These are phyloP conservation scores for Maudiozyma pseudohumilis DNA, from an alignment of 805 yeast genomes.

Conservation along the genomic window DNA sequence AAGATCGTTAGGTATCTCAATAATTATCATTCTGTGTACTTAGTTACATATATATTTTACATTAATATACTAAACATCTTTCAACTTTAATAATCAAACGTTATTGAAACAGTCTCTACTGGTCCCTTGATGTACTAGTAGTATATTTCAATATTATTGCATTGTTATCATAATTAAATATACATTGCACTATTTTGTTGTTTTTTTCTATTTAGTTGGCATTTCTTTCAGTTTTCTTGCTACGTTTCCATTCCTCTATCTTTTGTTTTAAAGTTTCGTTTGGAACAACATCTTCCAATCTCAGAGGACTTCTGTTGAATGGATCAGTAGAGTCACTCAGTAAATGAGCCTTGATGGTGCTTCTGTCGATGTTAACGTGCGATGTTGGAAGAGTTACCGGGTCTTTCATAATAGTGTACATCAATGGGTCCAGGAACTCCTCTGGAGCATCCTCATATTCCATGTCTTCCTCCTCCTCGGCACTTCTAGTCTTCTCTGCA, in stretches of 20 bases:
- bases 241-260: constrained; percentile 48
- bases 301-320: constrained; percentile 85
- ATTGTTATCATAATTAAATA: too few species aligned
- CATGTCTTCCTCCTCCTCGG: constrained; percentile 72
- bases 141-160: not conserved
- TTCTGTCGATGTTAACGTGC: constrained; percentile 72
- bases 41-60: constrained; percentile 1
- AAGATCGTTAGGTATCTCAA: constrained; percentile 25
- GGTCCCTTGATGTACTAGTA: not conserved
- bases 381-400: constrained; percentile 93
- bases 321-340: constrained; percentile 96
- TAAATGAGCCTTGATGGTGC: constrained; percentile 87
- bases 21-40: constrained; percentile 3
- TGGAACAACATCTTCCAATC: constrained; percentile 77
- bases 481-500: constrained; percentile 51
- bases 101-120: not conserved
- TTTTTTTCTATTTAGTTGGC: too few species aligned
- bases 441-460: constrained; percentile 94
- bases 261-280: constrained; percentile 56
- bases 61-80: constrained; percentile 1
- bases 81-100: not conserved
- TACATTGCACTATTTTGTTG: too few species aligned
- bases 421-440: constrained; percentile 91
- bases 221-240: constrained; percentile 29
- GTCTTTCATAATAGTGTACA: constrained; percentile 91